phyloP scores from a whole-genome alignment of 176 grass and related monocot species.

The Pontederia paniculata region DNA sequence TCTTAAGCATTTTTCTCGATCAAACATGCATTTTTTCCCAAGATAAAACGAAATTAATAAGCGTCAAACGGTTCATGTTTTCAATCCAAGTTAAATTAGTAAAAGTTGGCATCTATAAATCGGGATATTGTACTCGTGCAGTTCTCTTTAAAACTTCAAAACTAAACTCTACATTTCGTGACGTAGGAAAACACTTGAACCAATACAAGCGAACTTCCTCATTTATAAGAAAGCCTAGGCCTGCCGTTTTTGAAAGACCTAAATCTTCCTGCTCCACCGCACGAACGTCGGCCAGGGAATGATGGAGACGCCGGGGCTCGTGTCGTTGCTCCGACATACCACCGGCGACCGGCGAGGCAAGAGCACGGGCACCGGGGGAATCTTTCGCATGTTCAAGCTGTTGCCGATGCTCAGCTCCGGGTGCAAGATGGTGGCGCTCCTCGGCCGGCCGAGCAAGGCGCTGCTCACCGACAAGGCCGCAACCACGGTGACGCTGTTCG shows the following conservation, averaged over 20 bases:
- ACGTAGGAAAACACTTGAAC: too few relatives aligned
- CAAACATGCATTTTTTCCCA: too few relatives aligned
- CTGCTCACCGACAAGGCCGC: conserved; percentile 48
- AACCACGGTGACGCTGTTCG: conserved; percentile 66
- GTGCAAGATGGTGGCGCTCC: conserved; percentile 88
- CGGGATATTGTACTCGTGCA: too few relatives aligned
- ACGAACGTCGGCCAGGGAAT: conserved; percentile 18
- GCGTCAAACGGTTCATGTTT: too few relatives aligned
- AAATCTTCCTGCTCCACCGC: background rate
- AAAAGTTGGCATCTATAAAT: too few relatives aligned
- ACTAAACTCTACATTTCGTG: too few relatives aligned
- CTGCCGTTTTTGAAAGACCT: background rate
- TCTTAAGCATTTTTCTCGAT: too few relatives aligned
- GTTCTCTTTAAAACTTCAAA: too few relatives aligned
- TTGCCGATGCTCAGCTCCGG: conserved; percentile 70
- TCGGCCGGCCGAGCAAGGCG: conserved; percentile 54
- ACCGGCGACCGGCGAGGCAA: conserved; percentile 42
- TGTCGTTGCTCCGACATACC: conserved; percentile 48
- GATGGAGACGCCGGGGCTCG: conserved; percentile 42
- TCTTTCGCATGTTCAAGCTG: conserved; percentile 92
- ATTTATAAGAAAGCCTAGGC: too few relatives aligned
- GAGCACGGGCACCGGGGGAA: conserved; percentile 21
- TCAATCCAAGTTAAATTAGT: too few relatives aligned
- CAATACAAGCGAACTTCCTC: too few relatives aligned
- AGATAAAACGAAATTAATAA: too few relatives aligned